Evolutionary conservation across 2,329 filamentous ascomycete species (phyloP).

Genomic region (Knoxdaviesia capensis): DNA sequence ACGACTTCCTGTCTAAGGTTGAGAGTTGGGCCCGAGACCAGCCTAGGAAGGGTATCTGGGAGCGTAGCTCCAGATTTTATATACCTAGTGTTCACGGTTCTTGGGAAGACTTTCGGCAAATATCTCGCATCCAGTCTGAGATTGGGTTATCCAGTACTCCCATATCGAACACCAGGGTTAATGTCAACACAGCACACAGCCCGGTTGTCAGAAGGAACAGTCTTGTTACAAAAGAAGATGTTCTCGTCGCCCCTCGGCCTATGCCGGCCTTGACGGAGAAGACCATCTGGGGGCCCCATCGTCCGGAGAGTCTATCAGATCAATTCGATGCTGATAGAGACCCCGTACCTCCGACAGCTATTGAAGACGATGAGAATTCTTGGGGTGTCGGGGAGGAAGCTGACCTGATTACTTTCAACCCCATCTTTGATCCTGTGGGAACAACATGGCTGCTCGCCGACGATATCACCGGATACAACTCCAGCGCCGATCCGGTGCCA

Average conservation of each 20-base stretch:
- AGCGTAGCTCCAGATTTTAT: conserved; percentile 61
- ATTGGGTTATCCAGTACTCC: conserved; percentile 26
- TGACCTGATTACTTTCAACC: conserved; percentile 80
- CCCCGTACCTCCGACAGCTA: conserved; percentile 42
- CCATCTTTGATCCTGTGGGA: conserved; percentile 73
- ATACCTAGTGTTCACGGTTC: conserved; percentile 54
- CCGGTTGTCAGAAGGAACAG: background rate
- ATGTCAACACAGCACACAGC: background rate
- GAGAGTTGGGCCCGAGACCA: conserved; percentile 50
- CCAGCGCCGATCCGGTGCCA: conserved; percentile 35
- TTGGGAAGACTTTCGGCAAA: conserved; percentile 59
- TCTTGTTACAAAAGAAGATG: conserved; percentile 11
- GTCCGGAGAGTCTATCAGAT: conserved; percentile 46
- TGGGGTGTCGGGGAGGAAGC: conserved; percentile 88
- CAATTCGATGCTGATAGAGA: conserved; percentile 57
- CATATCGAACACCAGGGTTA: no score
- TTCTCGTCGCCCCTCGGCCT: no score
- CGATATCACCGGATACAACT: conserved; percentile 70
- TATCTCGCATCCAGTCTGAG: conserved; percentile 56
- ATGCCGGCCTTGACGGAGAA: conserved; percentile 19
- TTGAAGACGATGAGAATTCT: conserved; percentile 56
- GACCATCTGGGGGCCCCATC: conserved; percentile 68
- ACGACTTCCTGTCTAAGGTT: conserved; percentile 50
- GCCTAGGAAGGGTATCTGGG: conserved; percentile 64
- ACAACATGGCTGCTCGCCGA: conserved; percentile 70